These are phyloP conservation scores for Zoysia matrella DNA, from an alignment of 202 grass and related monocot genomes.

Conservation along the genomic window DNA sequence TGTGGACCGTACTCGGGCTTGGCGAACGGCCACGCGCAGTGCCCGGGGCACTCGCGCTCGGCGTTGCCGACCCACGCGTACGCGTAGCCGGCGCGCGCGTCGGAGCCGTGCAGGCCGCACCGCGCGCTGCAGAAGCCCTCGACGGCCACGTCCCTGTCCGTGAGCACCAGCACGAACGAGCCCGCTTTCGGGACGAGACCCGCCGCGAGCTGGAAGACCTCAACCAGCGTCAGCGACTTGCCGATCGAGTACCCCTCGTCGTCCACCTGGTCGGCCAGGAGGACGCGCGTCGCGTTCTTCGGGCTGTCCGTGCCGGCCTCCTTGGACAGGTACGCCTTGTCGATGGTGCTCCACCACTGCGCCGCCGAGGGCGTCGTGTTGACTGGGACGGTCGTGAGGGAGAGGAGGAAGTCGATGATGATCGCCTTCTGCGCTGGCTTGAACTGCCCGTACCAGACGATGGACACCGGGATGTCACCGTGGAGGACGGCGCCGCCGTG, in stretches of 20 bases:
- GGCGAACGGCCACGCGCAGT: conserved; percentile 51
- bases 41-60: conserved; percentile 47
- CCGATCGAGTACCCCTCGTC: conserved; percentile 57
- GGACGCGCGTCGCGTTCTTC: conserved; percentile 18
- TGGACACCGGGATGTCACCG: conserved; percentile 51
- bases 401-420: conserved; percentile 56
- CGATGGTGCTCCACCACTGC: conserved; percentile 57
- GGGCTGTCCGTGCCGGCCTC: background rate
- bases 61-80: conserved; percentile 57
- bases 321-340: conserved; percentile 25
- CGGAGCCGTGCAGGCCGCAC: conserved; percentile 51
- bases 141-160: conserved; percentile 45
- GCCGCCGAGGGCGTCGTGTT: conserved; percentile 41
- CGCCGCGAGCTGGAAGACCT: conserved; percentile 43
- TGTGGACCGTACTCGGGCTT: conserved; percentile 35
- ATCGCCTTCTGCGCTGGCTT: conserved; percentile 53
- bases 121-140: conserved; percentile 68
- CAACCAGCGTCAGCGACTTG: conserved; percentile 39
- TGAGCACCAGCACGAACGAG: conserved; percentile 56
- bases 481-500: conserved; percentile 53
- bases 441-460: conserved; percentile 62
- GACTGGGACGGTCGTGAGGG: conserved; percentile 11
- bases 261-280: conserved; percentile 9
- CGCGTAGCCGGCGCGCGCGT: conserved; percentile 25
- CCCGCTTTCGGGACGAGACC: background rate